phyloP scores from a whole-genome alignment of 495 filamentous ascomycete genomes.

The Penicillium maclennaniae region DNA sequence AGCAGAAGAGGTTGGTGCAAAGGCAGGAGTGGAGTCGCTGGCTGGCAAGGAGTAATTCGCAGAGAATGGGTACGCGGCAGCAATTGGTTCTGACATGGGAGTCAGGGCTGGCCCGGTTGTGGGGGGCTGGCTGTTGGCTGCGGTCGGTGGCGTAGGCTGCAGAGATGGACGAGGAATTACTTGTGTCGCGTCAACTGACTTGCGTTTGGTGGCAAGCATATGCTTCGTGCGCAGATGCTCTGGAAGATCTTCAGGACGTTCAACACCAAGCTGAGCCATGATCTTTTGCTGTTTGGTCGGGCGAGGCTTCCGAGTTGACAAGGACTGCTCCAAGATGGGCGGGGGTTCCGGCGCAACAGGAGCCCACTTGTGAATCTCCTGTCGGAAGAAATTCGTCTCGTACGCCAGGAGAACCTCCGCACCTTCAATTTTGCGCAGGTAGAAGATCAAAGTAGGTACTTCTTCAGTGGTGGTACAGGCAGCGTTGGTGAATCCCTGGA shows the following conservation, averaged over 20 bases:
- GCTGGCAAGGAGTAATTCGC: conserved; percentile 39
- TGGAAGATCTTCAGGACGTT: conserved; percentile 84
- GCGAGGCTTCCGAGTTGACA: conserved; percentile 93
- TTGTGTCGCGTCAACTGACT: conserved; percentile 34
- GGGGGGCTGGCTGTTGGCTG: conserved; percentile 22
- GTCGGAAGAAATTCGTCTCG: conserved; percentile 96
- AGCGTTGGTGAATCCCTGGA: conserved; percentile 74
- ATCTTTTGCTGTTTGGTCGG: conserved; percentile 98
- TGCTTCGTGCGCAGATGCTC: conserved; percentile 73
- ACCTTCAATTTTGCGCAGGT: conserved; percentile 95
- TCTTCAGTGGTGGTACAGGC: conserved; percentile 79
- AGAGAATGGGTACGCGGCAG: conserved; percentile 38
- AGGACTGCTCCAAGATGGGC: conserved; percentile 75
- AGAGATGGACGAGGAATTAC: conserved; percentile 20
- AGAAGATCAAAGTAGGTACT: conserved; percentile 88
- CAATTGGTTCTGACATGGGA: conserved; percentile 31
- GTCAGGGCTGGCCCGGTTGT: conserved; percentile 34
- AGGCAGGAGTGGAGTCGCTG: conserved; percentile 38
- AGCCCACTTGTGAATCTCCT: conserved; percentile 93
- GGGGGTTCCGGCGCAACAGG: conserved; percentile 83
- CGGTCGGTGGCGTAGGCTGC: conserved; percentile 27
- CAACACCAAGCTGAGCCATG: conserved; percentile 80
- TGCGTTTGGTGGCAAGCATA: conserved; percentile 52
- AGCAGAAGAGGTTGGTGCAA: conserved; percentile 37
- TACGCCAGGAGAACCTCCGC: conserved; percentile 89